Evolutionary conservation across 2,329 filamentous ascomycete genomes (phyloP), one percentile per base, ranked within the genome.

Genomic region (Ampelomyces quisqualis): DNA sequence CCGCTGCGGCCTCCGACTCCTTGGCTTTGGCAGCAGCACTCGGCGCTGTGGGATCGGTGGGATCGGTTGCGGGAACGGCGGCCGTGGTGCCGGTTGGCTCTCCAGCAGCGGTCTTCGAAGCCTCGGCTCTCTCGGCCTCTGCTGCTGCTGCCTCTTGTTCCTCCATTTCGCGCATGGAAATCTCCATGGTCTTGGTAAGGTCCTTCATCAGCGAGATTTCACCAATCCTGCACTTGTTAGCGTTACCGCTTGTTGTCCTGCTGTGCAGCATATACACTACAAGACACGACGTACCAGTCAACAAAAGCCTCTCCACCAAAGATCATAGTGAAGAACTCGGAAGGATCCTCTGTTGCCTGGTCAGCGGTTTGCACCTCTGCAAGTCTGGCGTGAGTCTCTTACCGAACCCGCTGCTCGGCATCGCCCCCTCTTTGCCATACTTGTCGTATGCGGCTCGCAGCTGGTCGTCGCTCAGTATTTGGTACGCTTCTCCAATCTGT

Each of bases 141-240:
- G 74, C 71, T 11, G 78, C 76, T 4, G 77, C 75, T 2, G 73
- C 72, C 31, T 80, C 82, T 47, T 85, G 82, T 54, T 86, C 85
- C 58, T 89, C 88, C 68, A 82, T 81, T 47, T 84, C 83, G 40
- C 87, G 78, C 83, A 90, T 91, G 14, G 89, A 90, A 55, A 98
- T 97, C 62, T 98, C 93, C 91, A 98, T 97, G 30, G 90, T 95
- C 62, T 90, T 89, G 13, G 91, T 97, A 39, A 98, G 78, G 64
- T 98, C 93, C 75, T 96, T 97, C 88, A 98, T 96, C 43, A 98
- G 81, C 35, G 88, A 93, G 57, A 98, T 95, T 77, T 98, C 93
- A 55, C 93, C 93, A 63, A 98, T 97, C 77, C 63, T 65, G 36
- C 15, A n/a, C 5, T 20, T 14, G 40, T 54, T 33, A 55, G 53